These are phyloP conservation scores for Phyllosticta citrichinensis DNA, from an alignment of 2,329 filamentous ascomycete genomes.

Conservation along the genomic window DNA sequence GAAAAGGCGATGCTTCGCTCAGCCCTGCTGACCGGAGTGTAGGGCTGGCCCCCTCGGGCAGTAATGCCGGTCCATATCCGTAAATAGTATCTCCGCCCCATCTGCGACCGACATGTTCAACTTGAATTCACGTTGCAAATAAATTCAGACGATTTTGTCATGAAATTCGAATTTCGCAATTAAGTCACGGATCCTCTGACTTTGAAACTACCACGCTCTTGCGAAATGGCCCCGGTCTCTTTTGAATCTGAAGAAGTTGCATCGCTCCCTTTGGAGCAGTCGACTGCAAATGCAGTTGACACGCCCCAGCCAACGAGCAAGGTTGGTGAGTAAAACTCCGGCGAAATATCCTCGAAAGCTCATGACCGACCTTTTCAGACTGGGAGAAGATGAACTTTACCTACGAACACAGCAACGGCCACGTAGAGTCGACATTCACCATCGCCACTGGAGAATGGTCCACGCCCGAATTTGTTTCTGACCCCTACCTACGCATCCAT, in stretches of 20 bases:
- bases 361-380: neutral
- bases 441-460: slow-evolving; percentile 13
- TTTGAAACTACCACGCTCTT: neutral
- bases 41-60: neutral
- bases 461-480: slow-evolving; percentile 13
- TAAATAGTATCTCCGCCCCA: neutral
- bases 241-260: neutral
- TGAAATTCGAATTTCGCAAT: neutral
- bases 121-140: neutral
- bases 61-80: neutral
- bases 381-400: slow-evolving; percentile 11
- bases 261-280: neutral
- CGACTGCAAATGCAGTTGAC: neutral
- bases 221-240: neutral
- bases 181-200: neutral
- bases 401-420: slow-evolving; percentile 27
- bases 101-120: neutral
- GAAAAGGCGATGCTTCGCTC: neutral
- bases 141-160: neutral
- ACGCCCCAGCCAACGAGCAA: neutral
- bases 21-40: neutral
- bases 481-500: slow-evolving; percentile 14
- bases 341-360: neutral
- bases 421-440: slow-evolving; percentile 15
- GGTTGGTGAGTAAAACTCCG: neutral